Base-by-base conservation (phyloP, 1,139 yeast species). In the Zhuliangozyma parablackwelliae region DNA sequence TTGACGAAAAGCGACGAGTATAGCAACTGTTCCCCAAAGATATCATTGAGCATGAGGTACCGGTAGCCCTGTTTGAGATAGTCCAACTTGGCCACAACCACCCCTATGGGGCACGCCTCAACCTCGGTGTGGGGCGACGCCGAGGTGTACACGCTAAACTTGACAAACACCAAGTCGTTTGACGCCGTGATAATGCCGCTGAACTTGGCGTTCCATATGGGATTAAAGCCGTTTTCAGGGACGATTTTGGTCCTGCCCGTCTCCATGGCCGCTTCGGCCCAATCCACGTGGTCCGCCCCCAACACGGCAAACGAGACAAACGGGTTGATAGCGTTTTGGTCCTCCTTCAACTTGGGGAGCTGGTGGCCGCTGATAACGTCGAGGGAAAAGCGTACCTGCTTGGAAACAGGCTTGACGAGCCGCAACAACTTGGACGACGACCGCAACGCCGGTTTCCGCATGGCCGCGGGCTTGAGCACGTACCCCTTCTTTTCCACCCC, bases 281-380 rank as follows among this genome's bases (percentile, higher is more conserved):
- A 64, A 3, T 50, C 43, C 2, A 62, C 39, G 6, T 44, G 40
- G 9, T 42, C 31, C 2, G 64, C 62, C 3, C 85, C 83, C 33
- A 72, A 57, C 3, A 82, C 53, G 42, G 82, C 88, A 24, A 82
- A 55, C 7, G 70, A 66, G 3, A 83, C 74, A 46, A 61, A 78
- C 0, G 92, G 86, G 43, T 77, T 79, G 31, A 80, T 65, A 1
- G 63, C 56, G 6, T 58, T 63, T 12, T 65, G 33, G 69, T 7
- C 63, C 38, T 28, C 55, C 28, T 46, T 46, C 27, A 33, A 54
- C 13, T 80, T 77, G 2, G 95, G 95, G 16, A 90, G 64, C 53
- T 88, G 88, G 55, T 88, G 96, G 0, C 87, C 97, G 28, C 97
- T 85, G 1, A 92, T 71, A 4, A 92, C 63, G 11, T 68, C 69